These are phyloP conservation scores for Suhomyces wounanorum DNA, from an alignment of 1,139 yeast species.

Conservation along the genomic window DNA sequence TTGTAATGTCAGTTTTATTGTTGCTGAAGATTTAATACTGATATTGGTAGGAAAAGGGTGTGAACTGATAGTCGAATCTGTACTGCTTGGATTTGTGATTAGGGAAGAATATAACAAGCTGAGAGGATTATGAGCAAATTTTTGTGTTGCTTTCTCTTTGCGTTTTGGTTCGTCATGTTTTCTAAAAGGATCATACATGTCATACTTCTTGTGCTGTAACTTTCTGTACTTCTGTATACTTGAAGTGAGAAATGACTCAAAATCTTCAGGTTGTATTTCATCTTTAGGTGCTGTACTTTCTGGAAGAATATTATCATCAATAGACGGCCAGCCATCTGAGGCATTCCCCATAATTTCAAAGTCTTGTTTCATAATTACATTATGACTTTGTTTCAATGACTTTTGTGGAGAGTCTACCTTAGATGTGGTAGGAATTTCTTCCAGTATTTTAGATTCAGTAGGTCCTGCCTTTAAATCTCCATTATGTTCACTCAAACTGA, in stretches of 20 bases:
- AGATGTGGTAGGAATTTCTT: neutral
- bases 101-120: conserved; percentile 20
- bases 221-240: conserved; percentile 38
- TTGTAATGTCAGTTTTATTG: conserved; percentile 39
- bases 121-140: conserved; percentile 16
- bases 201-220: conserved; percentile 25
- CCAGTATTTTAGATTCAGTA: neutral
- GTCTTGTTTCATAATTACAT: neutral
- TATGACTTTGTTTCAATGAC: neutral
- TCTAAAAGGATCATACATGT: conserved; percentile 15
- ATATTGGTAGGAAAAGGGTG: conserved; percentile 18
- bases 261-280: conserved; percentile 18
- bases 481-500: neutral
- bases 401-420: neutral
- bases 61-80: neutral
- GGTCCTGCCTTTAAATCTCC: neutral
- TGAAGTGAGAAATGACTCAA: conserved; percentile 39
- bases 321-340: neutral
- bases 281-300: neutral
- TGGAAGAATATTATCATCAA: neutral
- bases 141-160: neutral
- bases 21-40: conserved; percentile 40
- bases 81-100: conserved; percentile 8
- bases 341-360: neutral
- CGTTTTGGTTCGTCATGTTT: neutral